Base-by-base conservation (phyloP, 805 yeast genomes). In the Helenozyma rhizophorensis region DNA sequence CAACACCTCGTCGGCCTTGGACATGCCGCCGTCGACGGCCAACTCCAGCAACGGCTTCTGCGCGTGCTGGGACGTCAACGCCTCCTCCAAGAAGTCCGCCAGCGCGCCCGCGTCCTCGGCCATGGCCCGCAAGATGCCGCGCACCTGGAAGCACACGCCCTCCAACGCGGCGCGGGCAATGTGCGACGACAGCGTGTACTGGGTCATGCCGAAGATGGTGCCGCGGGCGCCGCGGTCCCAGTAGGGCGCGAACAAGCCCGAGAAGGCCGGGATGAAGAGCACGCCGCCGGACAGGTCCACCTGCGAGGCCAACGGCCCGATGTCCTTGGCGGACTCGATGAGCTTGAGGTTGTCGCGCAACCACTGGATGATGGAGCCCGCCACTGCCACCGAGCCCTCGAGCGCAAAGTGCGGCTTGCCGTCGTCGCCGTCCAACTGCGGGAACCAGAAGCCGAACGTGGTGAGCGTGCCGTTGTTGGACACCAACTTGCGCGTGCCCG, bases 371-470 rank as follows among this genome's bases (percentile, higher is more conserved):
- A 83, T 84, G 8, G 95, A 80, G 19, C 97, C 97, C 14, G 96
- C 96, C 33, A 88, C 97, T 3, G 97, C 94, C 50, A 90, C 85
- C 6, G 96, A 87, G 32, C 97, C 97, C 62, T 89, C 97, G 32
- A 89, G 66, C 9, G 96, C 96, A 60, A 76, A 89, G 45, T 83
- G 87, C 5, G 96, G 95, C 47, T 71, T 58, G 2, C 62, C 60
- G 17, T 50, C 57, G 14, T 64, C 68, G 11, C 74, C 74, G 17
- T 51, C 46, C 37, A 83, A 58, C 34, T 70, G 68, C 24, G 93
- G 90, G 62, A 89, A 83, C 85, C 95, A 86, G 66, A 74, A 90
- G 2, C 90, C 96, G 33, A 88, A 74, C 1, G 97, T 89, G 26
- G 96, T 88, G 46, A 89, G 70, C 10, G 94, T 79, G 30, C 96